These are phyloP conservation scores for Candida khao-thaluensis DNA, from an alignment of 805 yeast species.

Conservation along the genomic window DNA sequence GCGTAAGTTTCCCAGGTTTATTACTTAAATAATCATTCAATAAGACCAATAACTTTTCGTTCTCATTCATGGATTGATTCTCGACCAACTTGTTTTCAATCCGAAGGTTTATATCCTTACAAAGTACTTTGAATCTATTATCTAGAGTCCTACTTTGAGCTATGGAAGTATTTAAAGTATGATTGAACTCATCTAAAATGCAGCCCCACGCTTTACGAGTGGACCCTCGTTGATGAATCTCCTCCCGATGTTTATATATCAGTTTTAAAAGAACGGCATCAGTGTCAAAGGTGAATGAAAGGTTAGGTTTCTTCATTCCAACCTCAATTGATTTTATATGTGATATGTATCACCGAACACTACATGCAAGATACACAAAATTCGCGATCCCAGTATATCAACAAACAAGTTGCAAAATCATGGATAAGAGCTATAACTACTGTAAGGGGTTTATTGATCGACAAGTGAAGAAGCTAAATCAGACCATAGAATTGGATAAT, in stretches of 20 bases:
- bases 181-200: constrained; percentile 24
- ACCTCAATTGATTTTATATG: too few species aligned
- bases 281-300: constrained; percentile 26
- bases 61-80: constrained; percentile 19
- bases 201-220: constrained; percentile 27
- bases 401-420: neutral
- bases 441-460: constrained; percentile 34
- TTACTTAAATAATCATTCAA: constrained; percentile 16
- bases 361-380: too few species aligned
- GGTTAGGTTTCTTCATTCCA: constrained; percentile 7
- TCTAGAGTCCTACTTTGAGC: constrained; percentile 26
- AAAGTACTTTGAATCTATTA: constrained; percentile 23
- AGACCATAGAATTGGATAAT: constrained; percentile 25
- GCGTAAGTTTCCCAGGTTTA: constrained; percentile 13
- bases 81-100: constrained; percentile 10
- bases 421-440: constrained; percentile 20
- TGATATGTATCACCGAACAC: too few species aligned
- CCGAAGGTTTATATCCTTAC: constrained; percentile 21
- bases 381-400: too few species aligned
- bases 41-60: constrained; percentile 19
- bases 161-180: constrained; percentile 16
- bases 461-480: constrained; percentile 27
- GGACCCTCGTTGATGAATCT: constrained; percentile 26
- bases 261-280: constrained; percentile 22
- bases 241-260: constrained; percentile 20